Evolutionary conservation across 2,329 filamentous ascomycete species (phyloP).

Genomic region (Hymenoscyphus occultus): DNA sequence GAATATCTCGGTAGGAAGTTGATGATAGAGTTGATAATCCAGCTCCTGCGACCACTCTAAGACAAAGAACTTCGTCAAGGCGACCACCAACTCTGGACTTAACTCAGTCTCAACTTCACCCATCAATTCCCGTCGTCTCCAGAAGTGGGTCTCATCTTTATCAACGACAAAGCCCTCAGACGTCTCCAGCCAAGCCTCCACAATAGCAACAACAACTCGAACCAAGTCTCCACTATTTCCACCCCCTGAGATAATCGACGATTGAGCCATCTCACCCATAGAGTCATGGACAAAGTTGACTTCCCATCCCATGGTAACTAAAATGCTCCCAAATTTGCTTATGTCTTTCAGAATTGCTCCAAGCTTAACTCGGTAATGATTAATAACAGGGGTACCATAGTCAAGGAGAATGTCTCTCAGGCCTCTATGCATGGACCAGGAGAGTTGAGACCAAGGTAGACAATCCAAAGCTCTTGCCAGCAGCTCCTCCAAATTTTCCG

Average conservation of each 20-base stretch:
- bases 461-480: slow-evolving; percentile 32
- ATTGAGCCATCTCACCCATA: slow-evolving; percentile 35
- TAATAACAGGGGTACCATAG: slow-evolving; percentile 32
- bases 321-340: neutral
- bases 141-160: slow-evolving; percentile 6
- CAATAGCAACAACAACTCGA: slow-evolving; percentile 34
- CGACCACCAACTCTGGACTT: slow-evolving; percentile 11
- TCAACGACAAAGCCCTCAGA: neutral
- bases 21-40: slow-evolving; percentile 39
- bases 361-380: slow-evolving; percentile 27
- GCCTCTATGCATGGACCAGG: slow-evolving; percentile 38
- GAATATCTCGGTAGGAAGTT: slow-evolving; percentile 26
- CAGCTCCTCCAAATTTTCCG: slow-evolving; percentile 24
- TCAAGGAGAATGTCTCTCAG: slow-evolving; percentile 35
- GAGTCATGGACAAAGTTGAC: slow-evolving; percentile 28
- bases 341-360: slow-evolving; percentile 16
- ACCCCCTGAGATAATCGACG: slow-evolving; percentile 32
- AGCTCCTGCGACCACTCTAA: slow-evolving; percentile 39
- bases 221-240: slow-evolving; percentile 37
- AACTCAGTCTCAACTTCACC: neutral
- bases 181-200: slow-evolving; percentile 13
- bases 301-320: slow-evolving; percentile 31
- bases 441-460: slow-evolving; percentile 37
- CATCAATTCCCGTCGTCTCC: neutral
- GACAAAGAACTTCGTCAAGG: slow-evolving; percentile 37